Base-by-base conservation (phyloP, 2,329 filamentous ascomycete species). In the Monosporascus sp. region DNA sequence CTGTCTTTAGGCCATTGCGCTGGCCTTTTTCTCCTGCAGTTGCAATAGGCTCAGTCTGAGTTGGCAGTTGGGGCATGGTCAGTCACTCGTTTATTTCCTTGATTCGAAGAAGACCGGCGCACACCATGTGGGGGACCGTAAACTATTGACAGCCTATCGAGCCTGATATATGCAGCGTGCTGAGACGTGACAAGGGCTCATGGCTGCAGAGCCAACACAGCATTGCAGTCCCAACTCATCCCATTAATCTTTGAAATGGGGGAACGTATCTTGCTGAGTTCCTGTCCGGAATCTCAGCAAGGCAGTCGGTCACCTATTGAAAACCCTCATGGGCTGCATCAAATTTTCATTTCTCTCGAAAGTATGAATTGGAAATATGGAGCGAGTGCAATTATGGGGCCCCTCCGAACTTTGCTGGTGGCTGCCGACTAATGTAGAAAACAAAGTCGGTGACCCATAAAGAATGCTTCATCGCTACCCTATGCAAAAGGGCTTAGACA, bases 181-280 rank as follows among this genome's bases (percentile, higher is more conserved):
- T 63, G 66, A 67, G 64, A 65, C 63, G 67, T 70, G 62, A 68
- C 62, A 67, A 72, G 66, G 68, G 68, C 69, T 70, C 54, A 70
- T 68, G 68, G 69, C 68, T 76, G 75, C 71, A 72, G 62, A 63
- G 68, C 68, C 71, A 73, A 66, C 71, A 56, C 71, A 74, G 69
- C 70, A 65, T 61, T 70, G 68, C 70, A 72, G 65, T 57, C 60
- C 51, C 56, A 54, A 38, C 24, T 46, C 42, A 46, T 46, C 42
- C 42, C 22, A 45, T 15, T 27, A 25, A 27, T 45, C 17, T 20
- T 18, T 41, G 17, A 18, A 41, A 20, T 6, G 17, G 18, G 38
- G 6, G 38, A 5, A 20, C 18, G 6, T 8, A 14, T 34, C 31
- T 5, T 5, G 31, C 9, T 9, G 31, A 14, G 11, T 34, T 34